Base-by-base conservation (phyloP, 208 protist species). In the Trypanosoma rangeli region DNA sequence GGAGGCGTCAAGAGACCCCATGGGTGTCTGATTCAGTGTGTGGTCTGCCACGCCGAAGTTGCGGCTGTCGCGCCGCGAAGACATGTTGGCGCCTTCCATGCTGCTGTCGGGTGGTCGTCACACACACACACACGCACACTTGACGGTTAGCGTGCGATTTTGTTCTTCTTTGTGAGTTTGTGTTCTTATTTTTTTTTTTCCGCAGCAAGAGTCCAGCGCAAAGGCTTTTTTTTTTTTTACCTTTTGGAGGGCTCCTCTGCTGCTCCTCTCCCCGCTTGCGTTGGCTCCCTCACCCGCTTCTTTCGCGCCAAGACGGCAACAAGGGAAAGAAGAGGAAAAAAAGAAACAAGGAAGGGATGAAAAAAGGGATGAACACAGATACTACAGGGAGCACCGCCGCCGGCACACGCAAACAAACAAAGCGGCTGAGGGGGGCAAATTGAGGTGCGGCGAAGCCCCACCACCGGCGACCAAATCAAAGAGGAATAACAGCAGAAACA, bases 21-120 rank as follows among this genome's bases (percentile, higher is more conserved):
- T 49, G 18, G 66, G 54, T 13, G 59, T 24, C 28, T 18, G 48
- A 65, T 80, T 87, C 54, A 37, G 37, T 3, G 44, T 42, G 9
- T 70, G 56, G 5, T 62, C 64, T 5, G 48, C 12, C 7, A 52
- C 66, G 33, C 64, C 22, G 31, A 16, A 15, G 54, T 1, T 4
- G 49, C 64, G 66, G 52, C 70, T 66, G 18, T n/a, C 52, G 26
- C 53, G 62, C 13, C 62, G 61, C 46, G 1, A 35, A 16, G 7
- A 31, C 22, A 18, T 54, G 18, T 64, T 18, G 18, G 9, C 9
- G 49, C 64, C 62, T 53, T 71, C 29, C 42, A 53, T 60, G 16
- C 12, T 33, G 50, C 48, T 26, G 49, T n/a, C 16, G 49, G 16
- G 49, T n/a, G 20, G n/a, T 1, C 49, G 49, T 53, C 49, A 24